Evolutionary conservation across 1,284 basidiomycete species (phyloP), one percentile per base, ranked within the genome.

Genomic region (Laetiporus sulphureus): DNA sequence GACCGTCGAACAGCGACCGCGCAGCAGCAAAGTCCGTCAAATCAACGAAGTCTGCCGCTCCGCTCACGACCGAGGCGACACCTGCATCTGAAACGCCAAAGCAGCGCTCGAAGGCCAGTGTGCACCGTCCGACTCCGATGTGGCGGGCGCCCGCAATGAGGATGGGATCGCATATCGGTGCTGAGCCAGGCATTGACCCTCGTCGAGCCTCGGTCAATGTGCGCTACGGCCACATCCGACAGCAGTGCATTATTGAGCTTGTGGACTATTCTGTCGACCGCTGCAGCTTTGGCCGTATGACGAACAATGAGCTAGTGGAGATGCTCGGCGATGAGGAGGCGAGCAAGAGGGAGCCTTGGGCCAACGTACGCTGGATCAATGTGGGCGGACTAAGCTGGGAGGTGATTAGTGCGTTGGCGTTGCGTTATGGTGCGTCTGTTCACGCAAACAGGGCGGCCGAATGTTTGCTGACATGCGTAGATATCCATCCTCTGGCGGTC

Each of bases 361-460:
- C 70, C 21, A 77, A 72, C 48, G 79, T 83, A n/a, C 62, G 82
- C 27, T 85, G 81, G 82, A 82, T 84, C 45, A 83, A 83, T 48
- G 68, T 84, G 38, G 77, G 73, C 4, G 82, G 81, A 3, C 64
- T 84, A 36, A 80, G 75, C 47, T 85, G 80, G 79, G 80, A 83
- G 54, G 77, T 85, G 13, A 68, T 85, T 46, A 81, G 77, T 49
- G 69, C 73, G 1, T 56, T 84, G 27, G 75, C 80, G 18, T 58
- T 83, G 39, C 72, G 71, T 56, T 83, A 82, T 52, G 69, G 78
- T 79, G 45, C 31, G 66, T 51, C 6, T n/a, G 12, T 32, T 2
- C 10, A 8, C 5, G 16, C 24, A 16, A 21, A 2, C 6, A 36
- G 25, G 32, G 4, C 3, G 15, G 24, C 22, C 11, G 29, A 20